These are phyloP conservation scores for Sporopachydermia lactativora DNA, from an alignment of 805 yeast species.

Conservation along the genomic window DNA sequence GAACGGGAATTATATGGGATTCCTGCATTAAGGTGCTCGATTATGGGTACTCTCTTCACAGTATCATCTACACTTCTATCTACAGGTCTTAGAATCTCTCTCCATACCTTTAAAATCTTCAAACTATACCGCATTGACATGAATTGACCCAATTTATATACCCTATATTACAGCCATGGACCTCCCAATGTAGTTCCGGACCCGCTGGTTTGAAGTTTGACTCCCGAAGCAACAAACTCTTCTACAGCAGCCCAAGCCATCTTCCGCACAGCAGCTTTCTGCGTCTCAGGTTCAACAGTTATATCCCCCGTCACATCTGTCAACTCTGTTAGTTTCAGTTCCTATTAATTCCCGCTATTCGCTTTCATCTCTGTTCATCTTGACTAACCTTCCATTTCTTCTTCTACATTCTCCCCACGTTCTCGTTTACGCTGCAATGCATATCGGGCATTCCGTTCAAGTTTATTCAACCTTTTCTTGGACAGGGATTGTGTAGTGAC, in stretches of 20 bases:
- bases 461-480: constrained; percentile 64
- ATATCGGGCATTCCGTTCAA: constrained; percentile 68
- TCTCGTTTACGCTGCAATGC: constrained; percentile 36
- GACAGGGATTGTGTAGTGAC: constrained; percentile 52
- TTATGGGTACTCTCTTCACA: no score
- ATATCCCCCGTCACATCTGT: constrained; percentile 13
- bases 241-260: constrained; percentile 63
- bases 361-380: constrained; percentile 11
- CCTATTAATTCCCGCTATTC: constrained; percentile 14
- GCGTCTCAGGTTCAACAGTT: constrained; percentile 13
- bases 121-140: no score
- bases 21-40: no score
- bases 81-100: no score
- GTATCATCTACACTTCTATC: no score
- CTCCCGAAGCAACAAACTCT: constrained; percentile 33
- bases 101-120: no score
- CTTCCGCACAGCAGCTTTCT: constrained; percentile 36
- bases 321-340: constrained; percentile 10
- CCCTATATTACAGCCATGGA: constrained; percentile 28
- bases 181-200: constrained; percentile 81
- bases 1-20: no score
- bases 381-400: constrained; percentile 10
- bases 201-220: constrained; percentile 32
- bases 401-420: constrained; percentile 6
- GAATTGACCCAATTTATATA: no score